phyloP scores from a whole-genome alignment of 2,329 filamentous ascomycete genomes.

The Penicillium crustosum region DNA sequence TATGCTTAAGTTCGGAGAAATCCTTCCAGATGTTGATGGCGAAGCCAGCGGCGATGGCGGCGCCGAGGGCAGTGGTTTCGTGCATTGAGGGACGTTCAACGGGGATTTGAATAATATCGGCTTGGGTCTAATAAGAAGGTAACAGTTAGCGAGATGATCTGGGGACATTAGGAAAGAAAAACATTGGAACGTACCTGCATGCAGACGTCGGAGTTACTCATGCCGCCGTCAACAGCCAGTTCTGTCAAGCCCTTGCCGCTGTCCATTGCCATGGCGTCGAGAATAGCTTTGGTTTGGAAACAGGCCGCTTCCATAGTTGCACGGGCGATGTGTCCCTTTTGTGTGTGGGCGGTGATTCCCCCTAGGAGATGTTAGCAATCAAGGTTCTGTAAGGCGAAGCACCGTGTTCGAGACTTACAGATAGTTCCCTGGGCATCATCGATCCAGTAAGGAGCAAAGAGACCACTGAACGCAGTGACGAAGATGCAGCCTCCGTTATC shows the following conservation, averaged over 20 bases:
- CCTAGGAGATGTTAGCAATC: constrained; percentile 46
- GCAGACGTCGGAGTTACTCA: constrained; percentile 83
- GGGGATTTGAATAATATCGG: constrained; percentile 79
- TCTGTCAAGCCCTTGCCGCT: constrained; percentile 72
- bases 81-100: constrained; percentile 85
- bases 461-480: constrained; percentile 85
- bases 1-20: constrained; percentile 69
- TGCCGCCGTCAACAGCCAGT: constrained; percentile 82
- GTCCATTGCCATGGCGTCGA: constrained; percentile 88
- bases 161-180: constrained; percentile 49
- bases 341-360: constrained; percentile 80
- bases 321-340: constrained; percentile 81
- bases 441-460: constrained; percentile 94
- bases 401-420: constrained; percentile 51
- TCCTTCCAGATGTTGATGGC: constrained; percentile 76
- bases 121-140: constrained; percentile 60
- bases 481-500: constrained; percentile 84
- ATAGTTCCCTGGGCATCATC: constrained; percentile 88
- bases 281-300: constrained; percentile 88
- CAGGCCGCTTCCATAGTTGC: constrained; percentile 89
- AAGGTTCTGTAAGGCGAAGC: neutral
- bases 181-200: constrained; percentile 63
- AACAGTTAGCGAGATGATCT: constrained; percentile 11
- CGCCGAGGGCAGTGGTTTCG: constrained; percentile 84
- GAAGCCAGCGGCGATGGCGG: constrained; percentile 83